Percentiles rank a stretch among this genome's conserved stretches.
Conservation (phyloP, 2,329 filamentous ascomycete species). For the Fusarium metavorans region DNA sequence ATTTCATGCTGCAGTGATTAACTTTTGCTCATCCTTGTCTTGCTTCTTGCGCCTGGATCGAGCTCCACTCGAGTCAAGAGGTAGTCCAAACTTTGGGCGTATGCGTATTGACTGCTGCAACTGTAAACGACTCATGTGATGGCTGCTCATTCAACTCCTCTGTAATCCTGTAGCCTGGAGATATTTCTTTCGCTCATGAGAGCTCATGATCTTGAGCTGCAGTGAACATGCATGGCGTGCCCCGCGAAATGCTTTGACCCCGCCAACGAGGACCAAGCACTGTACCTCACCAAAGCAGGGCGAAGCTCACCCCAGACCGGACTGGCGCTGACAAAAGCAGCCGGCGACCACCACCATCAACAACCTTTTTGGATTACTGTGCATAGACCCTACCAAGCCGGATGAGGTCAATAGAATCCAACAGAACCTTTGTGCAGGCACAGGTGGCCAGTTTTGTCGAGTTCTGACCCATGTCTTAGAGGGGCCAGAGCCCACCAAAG, state of each 20-base stretch:
- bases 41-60: neutral
- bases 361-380: constrained; percentile 5
- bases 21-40: neutral
- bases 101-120: neutral
- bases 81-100: neutral
- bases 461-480: constrained; percentile 17
- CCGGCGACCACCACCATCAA: neutral
- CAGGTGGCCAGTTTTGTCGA: constrained; percentile 4
- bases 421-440: constrained; percentile 19
- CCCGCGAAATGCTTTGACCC: neutral
- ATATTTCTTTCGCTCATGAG: neutral
- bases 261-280: neutral
- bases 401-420: constrained; percentile 19
- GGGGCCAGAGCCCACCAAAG: constrained; percentile 14
- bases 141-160: neutral
- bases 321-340: constrained; percentile 3
- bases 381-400: neutral
- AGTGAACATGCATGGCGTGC: neutral
- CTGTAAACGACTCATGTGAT: neutral
- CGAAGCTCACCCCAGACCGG: neutral
- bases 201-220: neutral
- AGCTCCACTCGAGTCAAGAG: neutral
- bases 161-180: neutral
- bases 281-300: neutral
- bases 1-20: constrained; percentile 3